These are phyloP conservation scores for Diutina ranongensis DNA, from an alignment of 1,139 yeast species.

Conservation along the genomic window DNA sequence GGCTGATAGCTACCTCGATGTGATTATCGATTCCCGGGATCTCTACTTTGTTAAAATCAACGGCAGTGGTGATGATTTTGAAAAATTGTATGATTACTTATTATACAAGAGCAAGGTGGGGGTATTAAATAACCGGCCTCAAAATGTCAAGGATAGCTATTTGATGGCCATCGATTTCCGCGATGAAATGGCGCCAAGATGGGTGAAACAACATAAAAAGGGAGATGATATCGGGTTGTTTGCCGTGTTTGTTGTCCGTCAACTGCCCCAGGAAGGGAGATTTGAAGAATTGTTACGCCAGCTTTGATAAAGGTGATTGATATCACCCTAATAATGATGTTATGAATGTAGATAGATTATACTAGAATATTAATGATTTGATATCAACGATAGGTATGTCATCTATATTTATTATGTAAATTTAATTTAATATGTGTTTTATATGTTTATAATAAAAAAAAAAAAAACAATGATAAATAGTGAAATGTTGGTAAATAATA, in stretches of 20 bases:
- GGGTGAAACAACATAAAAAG: conserved; percentile 12
- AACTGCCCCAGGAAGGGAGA: background rate
- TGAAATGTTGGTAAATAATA: no score
- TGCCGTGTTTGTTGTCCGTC: conserved; percentile 30
- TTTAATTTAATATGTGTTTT: no score
- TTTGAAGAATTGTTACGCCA: conserved; percentile 2
- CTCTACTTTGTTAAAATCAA: conserved; percentile 34
- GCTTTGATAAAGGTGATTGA: background rate
- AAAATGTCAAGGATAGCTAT: conserved; percentile 55
- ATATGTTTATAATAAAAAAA: no score
- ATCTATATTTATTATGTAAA: no score
- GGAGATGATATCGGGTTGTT: conserved; percentile 23
- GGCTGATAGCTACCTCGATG: conserved; percentile 48
- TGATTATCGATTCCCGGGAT: conserved; percentile 37
- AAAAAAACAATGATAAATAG: no score
- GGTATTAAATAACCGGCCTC: conserved; percentile 40
- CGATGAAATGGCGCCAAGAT: conserved; percentile 13
- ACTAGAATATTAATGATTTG: background rate
- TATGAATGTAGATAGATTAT: background rate
- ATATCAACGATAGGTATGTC: background rate
- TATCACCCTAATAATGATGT: background rate
- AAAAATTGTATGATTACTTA: conserved; percentile 44
- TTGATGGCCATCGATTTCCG: conserved; percentile 32
- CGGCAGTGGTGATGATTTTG: conserved; percentile 20
- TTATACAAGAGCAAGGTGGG: conserved; percentile 42